Evolutionary conservation across 805 yeast genomes (phyloP), one percentile per base, ranked within the genome.

Genomic region (Suhomyces sp.): DNA sequence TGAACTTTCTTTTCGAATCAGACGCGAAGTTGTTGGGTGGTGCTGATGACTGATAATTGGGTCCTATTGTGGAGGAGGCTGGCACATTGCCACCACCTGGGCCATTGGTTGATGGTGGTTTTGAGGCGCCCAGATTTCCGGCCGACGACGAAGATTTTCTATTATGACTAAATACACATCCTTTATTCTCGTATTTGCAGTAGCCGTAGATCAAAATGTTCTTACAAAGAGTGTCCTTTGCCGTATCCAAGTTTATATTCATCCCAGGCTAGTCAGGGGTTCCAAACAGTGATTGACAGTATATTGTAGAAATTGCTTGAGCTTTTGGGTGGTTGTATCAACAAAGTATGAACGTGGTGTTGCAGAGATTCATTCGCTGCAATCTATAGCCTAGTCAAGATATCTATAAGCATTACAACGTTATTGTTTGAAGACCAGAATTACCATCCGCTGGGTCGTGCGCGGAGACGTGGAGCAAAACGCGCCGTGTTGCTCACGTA

Each of bases 151-250:
- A 17, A 8, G 15, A 17, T 45, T 71, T 74, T 39, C 64, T 69
- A 53, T 80, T 86, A 65, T 89, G 96, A 47, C 82, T 83, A 64
- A 89, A 90, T 2, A 85, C 86, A 64, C 97, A 90, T 9, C 96
- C 96, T 61, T 89, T 89, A 58, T 87, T 86, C 60, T 88, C 91
- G 70, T 81, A 89, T 66, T 89, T 89, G 74, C 97, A 90, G 61
- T 80, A 89, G 3, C 97, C 97, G 72, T 89, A 90, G 31, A 89
- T 88, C 46, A 86, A 82, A 50, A 89, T 84, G 61, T 90, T 90
- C 65, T 91, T 80, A 70, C 97, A 90, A 51, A 87, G 91, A 25
- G 89, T 85, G 53, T 84, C 85, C 66, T 81, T 85, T 6, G 92
- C 91, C 64, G 81, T 71, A 43, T 81, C 84, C 52, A 73, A 71